Base-by-base conservation (phyloP, 2,329 filamentous ascomycete species). In the Zasmidium angulare region DNA sequence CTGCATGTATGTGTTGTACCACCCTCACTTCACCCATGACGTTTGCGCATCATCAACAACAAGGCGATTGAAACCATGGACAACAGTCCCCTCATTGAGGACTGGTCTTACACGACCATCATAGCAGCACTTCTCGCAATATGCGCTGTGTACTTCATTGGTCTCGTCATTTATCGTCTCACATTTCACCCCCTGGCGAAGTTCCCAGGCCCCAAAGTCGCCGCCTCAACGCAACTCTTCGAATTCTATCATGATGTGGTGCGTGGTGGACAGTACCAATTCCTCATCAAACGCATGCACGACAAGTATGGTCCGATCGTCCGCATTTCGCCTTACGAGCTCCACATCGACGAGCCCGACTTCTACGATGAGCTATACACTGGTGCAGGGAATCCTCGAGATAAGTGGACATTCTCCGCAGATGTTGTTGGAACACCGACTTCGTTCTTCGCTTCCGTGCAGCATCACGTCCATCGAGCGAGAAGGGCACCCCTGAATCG, bases 351-450 rank as follows among this genome's bases (percentile, higher is more conserved):
- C 4, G 75, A 75, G 50, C 67, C 73, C 0, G 46, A 61, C 6
- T 76, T 65, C 61, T 74, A 70, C 56, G 68, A 75, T 21, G 65
- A 69, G 46, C 66, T 77, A 9, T 76, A 75, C 54, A 53, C 29
- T 3, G 6, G 6, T 17, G 36, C 36, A 7, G 6, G 6, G 7
- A 43, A 43, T 17, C 36, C 36, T 17, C 36, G 36, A 17, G 36
- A 43, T 17, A 43, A 43, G 14, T 43, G 36, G 36, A 43, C 9
- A 19, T 43, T 43, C 36, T 14, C 36, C 12, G 36, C 36, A 17
- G 36, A 43, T 17, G 14, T 43, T 3, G 36, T 43, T 4, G 36
- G 36, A 17, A 43, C 36, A 17, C 36, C 36, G 36, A 9, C 36
- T 7, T 17, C 36, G 36, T 43, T 43, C 14, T 43, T 43, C n/a